These are phyloP conservation scores for Coelastrella sp. DNA, from an alignment of 139 green algal species.

Conservation along the genomic window DNA sequence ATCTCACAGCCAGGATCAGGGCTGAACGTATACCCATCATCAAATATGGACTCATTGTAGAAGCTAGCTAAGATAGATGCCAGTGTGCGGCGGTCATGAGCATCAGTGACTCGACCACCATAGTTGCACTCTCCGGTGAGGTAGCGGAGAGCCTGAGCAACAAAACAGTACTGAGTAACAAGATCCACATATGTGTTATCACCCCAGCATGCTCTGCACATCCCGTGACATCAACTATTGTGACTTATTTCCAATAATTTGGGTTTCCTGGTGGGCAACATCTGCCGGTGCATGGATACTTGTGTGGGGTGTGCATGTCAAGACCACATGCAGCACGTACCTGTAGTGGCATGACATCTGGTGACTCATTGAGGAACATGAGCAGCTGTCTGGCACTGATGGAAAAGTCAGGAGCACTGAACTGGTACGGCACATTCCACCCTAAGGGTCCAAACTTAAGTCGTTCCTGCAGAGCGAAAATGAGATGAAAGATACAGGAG, in stretches of 20 bases:
- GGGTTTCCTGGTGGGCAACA: too few relatives aligned
- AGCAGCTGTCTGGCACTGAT: conserved; percentile 79
- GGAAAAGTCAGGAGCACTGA: conserved; percentile 76
- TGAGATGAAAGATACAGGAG: conserved; percentile 68
- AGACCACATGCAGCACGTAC: conserved; percentile 31
- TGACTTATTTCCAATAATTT: too few relatives aligned
- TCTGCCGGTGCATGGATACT: too few relatives aligned
- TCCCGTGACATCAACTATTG: too few relatives aligned
- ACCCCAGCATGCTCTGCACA: too few relatives aligned
- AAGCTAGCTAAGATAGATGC: conserved; percentile 75
- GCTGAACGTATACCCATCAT: conserved; percentile 69
- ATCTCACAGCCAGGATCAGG: conserved; percentile 55
- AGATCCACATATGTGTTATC: too few relatives aligned
- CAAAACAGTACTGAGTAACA: background rate
- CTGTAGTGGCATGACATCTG: conserved; percentile 59
- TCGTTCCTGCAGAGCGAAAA: conserved; percentile 70
- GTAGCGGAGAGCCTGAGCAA: conserved; percentile 61
- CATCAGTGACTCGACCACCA: conserved; percentile 83
- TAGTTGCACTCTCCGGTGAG: conserved; percentile 86
- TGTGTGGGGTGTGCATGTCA: background rate
- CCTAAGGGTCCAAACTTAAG: conserved; percentile 85
- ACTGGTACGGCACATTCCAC: conserved; percentile 88
- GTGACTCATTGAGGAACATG: conserved; percentile 84
- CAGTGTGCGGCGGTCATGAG: conserved; percentile 77
- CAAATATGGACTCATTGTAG: conserved; percentile 63